Evolutionary conservation across 1,139 yeast species (phyloP).

Genomic region (Scheffersomyces segobiensis): DNA sequence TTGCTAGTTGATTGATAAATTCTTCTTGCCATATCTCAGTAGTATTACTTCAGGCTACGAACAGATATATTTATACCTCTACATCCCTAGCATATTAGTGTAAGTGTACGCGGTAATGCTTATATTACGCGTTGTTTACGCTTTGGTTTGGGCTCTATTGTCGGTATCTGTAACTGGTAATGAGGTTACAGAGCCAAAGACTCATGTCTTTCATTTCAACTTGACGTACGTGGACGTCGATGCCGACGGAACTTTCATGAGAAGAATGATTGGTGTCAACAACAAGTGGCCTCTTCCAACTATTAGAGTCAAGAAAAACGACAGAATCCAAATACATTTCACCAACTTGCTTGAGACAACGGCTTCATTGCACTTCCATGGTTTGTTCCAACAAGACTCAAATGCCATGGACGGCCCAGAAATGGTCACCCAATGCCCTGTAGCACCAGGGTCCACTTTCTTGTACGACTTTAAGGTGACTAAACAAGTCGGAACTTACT

Average conservation of each 20-base stretch:
- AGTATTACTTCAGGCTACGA: not conserved
- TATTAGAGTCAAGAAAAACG: slow-evolving; percentile 63
- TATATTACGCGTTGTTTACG: not conserved
- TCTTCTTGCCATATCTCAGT: not conserved
- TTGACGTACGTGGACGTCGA: slow-evolving; percentile 57
- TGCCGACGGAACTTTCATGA: slow-evolving; percentile 60
- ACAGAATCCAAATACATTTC: slow-evolving; percentile 57
- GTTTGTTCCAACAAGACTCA: slow-evolving; percentile 62
- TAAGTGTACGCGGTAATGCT: not conserved
- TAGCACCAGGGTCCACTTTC: slow-evolving; percentile 63
- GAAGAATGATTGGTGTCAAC: slow-evolving; percentile 65
- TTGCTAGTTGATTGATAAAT: not conserved
- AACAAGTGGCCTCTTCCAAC: slow-evolving; percentile 75
- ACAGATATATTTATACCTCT: not conserved
- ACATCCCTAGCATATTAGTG: not conserved
- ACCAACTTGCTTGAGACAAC: slow-evolving; percentile 58
- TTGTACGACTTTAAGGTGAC: slow-evolving; percentile 65
- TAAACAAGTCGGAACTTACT: slow-evolving; percentile 70
- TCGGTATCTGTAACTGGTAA: slow-evolving; percentile 1
- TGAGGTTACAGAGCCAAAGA: slow-evolving; percentile 29
- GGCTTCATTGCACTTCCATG: slow-evolving; percentile 77
- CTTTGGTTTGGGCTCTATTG: slow-evolving; percentile 4
- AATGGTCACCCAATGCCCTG: slow-evolving; percentile 76
- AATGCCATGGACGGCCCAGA: slow-evolving; percentile 79
- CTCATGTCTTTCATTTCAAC: slow-evolving; percentile 54